Conservation (phyloP, 2,329 filamentous ascomycete genomes). For the Chaetomium sp. region DNA sequence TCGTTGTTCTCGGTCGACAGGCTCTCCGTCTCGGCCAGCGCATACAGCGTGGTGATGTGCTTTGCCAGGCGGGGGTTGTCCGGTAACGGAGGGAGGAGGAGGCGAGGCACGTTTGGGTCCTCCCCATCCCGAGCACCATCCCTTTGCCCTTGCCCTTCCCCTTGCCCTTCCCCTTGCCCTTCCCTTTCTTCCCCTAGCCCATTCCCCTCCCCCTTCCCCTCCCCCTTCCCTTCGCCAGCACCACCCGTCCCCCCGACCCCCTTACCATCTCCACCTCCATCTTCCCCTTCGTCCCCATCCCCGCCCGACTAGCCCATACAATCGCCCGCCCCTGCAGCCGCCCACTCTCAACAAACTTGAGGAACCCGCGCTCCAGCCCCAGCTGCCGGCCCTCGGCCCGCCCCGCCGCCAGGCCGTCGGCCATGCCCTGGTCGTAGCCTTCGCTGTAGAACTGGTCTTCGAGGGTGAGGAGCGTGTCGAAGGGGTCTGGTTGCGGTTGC, state of each 20-base stretch:
- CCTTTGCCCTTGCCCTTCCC: neutral
- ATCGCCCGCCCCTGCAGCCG: constrained; percentile 74
- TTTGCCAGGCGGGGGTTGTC: constrained; percentile 69
- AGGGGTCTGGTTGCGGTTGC: too few relatives aligned
- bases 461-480: constrained; percentile 60
- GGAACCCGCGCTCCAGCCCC: constrained; percentile 88
- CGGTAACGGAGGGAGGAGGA: constrained; percentile 50
- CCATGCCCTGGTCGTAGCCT: constrained; percentile 73
- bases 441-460: constrained; percentile 76
- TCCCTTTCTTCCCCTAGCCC: too few relatives aligned
- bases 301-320: constrained; percentile 74
- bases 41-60: constrained; percentile 74
- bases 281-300: neutral
- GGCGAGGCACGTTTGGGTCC: neutral
- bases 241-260: neutral
- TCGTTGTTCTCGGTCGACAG: constrained; percentile 82
- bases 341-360: constrained; percentile 85
- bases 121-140: neutral
- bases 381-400: constrained; percentile 87
- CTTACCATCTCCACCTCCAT: neutral
- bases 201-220: neutral
- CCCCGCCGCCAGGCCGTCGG: constrained; percentile 76
- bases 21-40: constrained; percentile 76
- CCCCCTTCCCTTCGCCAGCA: neutral
- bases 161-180: neutral